Conservation (phyloP, 202 grass and related monocot species). For the Setaria italica region DNA sequence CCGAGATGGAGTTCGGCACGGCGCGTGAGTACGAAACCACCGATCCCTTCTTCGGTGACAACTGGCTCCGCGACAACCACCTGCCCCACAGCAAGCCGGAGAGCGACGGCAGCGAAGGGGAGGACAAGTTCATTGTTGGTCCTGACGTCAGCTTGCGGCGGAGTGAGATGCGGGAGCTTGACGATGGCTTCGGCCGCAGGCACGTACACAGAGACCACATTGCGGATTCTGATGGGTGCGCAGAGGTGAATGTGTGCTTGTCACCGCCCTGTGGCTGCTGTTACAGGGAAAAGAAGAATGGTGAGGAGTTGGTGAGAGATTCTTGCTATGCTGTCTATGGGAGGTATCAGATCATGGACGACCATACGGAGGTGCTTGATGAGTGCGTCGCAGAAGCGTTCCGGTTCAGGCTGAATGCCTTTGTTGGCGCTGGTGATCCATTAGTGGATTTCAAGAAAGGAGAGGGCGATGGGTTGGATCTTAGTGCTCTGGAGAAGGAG, state of each 20-base stretch:
- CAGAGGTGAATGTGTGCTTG: conserved; percentile 43
- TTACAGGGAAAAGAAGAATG: conserved; percentile 41
- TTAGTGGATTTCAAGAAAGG: conserved; percentile 45
- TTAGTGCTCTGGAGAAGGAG: conserved; percentile 64
- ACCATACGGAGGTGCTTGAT: conserved; percentile 77
- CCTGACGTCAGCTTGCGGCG: conserved; percentile 37
- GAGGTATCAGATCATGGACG: conserved; percentile 86
- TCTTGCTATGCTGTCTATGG: conserved; percentile 68
- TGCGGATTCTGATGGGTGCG: conserved; percentile 13
- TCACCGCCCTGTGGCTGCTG: conserved; percentile 64
- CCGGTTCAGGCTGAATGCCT: conserved; percentile 9
- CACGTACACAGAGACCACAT: background rate
- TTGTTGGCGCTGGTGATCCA: conserved; percentile 33
- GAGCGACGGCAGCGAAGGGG: conserved; percentile 43
- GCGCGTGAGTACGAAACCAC: conserved; percentile 71
- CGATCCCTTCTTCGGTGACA: conserved; percentile 66
- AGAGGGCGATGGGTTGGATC: conserved; percentile 24
- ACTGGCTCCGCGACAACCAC: conserved; percentile 61
- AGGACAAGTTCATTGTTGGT: conserved; percentile 85
- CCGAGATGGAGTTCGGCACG: conserved; percentile 68
- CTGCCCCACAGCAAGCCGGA: conserved; percentile 34
- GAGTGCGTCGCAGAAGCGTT: conserved; percentile 59
- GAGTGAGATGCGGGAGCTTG: background rate
- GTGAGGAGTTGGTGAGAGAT: conserved; percentile 39
- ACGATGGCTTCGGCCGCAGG: background rate